A percentile compares a stretch with the other conserved stretches of the same genome.
Conservation (phyloP, 176 grass and related monocot genomes). For the Typha latifolia region DNA sequence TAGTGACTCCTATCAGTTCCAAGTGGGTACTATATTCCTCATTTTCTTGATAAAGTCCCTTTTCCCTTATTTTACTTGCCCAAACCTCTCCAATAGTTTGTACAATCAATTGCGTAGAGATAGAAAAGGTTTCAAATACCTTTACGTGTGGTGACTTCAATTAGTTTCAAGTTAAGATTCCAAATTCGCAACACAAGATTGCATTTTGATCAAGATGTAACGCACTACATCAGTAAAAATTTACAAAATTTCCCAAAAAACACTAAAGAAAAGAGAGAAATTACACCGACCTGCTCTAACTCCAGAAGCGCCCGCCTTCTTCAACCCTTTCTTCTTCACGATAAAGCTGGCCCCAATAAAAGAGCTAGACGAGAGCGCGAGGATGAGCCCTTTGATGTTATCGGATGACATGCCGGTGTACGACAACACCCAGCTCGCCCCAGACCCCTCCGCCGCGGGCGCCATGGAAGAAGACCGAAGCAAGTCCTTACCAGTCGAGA, state of each 20-base stretch:
- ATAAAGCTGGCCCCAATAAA: conserved; percentile 45
- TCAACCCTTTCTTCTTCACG: conserved; percentile 50
- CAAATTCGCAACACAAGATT: no score
- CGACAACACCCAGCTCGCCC: conserved; percentile 27
- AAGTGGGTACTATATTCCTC: no score
- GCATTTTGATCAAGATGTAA: not conserved
- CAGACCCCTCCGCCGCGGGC: conserved; percentile 1
- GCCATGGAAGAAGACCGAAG: not conserved
- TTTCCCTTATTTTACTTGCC: no score
- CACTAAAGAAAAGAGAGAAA: not conserved
- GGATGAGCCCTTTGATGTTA: conserved; percentile 63
- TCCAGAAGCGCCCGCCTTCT: conserved; percentile 58
- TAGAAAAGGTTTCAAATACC: no score
- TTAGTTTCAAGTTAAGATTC: no score
- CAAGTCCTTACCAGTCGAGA: no score
- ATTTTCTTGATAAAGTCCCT: no score
- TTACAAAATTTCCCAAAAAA: not conserved
- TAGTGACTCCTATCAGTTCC: no score
- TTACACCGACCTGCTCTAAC: conserved; percentile 45
- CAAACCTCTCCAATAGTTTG: no score
- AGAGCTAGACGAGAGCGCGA: conserved; percentile 50
- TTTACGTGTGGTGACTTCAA: no score
- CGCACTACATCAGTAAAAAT: not conserved
- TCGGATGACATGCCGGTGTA: conserved; percentile 69
- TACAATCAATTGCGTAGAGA: no score